Base-by-base conservation (phyloP, 768 basidiomycete genomes). In the Tricholoma saponaceum region DNA sequence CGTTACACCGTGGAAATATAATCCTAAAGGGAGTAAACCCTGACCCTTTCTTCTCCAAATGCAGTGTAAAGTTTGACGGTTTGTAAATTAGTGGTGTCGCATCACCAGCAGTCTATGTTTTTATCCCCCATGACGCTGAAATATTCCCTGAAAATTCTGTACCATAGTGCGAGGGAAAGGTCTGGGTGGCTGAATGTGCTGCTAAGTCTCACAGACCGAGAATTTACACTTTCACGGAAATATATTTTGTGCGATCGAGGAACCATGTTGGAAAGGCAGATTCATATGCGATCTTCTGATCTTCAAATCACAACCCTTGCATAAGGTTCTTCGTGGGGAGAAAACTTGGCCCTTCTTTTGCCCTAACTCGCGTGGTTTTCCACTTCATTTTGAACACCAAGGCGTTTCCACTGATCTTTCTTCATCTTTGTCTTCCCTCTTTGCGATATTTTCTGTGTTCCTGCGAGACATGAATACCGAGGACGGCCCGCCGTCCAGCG, bases 401-500 rank as follows among this genome's bases (percentile, higher is more conserved):
- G 54, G 37, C 37, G 13, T 43, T 58, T 61, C 62, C 46, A 57
- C 62, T 41, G n/a, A n/a, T 55, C 66, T 65, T 54, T 51, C 62
- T 62, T 64, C 60, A 28, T 65, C 59, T 61, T 71, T 69, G 64
- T 69, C 70, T 69, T 67, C 59, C 57, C 59, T 22, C 54, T 63
- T 65, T 58, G 63, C 62, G 63, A 87, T 88, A 85, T 85, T 86
- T 70, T 75, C 83, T 12, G 79, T 83, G 16, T 84, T 83, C 70
- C 80, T 79, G 51, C 73, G 76, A 56, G 61, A 67, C 58, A 77
- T 81, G 70, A 73, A 78, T 59, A 71, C 77, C 58, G 88, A 88
- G 67, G 86, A 89, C 65, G 81, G 85, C 37, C 79, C 80, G 44
- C 86, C 84, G 72, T 87, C 86, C 22, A 87, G 85, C 69, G 87